These are phyloP conservation scores for Gossypium ekmanianum DNA, from an alignment of 345 rosid genomes.

Conservation along the genomic window DNA sequence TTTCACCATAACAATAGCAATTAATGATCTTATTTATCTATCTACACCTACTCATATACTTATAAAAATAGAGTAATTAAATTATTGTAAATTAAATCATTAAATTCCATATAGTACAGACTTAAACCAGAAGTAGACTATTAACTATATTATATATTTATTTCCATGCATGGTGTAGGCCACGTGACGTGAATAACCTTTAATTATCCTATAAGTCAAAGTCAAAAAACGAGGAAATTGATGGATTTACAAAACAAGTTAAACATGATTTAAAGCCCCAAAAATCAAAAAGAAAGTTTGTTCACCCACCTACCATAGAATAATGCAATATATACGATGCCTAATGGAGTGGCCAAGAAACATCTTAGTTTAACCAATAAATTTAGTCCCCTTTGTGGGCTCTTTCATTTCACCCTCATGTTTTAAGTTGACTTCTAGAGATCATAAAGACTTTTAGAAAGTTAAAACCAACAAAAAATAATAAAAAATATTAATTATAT, in stretches of 20 bases:
- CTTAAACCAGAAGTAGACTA: too few species aligned
- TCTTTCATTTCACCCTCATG: background rate
- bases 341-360: background rate
- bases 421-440: background rate
- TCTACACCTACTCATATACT: too few species aligned
- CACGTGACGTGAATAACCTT: background rate
- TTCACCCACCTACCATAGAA: background rate
- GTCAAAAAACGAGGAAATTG: background rate
- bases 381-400: background rate
- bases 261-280: background rate
- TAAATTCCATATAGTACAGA: too few species aligned
- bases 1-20: too few species aligned
- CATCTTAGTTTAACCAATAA: background rate
- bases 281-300: background rate
- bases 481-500: background rate
- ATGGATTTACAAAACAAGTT: background rate
- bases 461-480: background rate
- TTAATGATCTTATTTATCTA: too few species aligned
- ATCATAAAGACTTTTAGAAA: background rate
- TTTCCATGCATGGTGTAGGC: background rate
- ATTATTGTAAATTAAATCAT: too few species aligned
- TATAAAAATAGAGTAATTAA: too few species aligned
- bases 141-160: background rate
- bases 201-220: background rate
- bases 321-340: background rate